A percentile compares a stretch with the other conserved stretches of the same genome.
Evolutionary conservation across 1,139 yeast genomes (phyloP).

Genomic region (Magnusiomyces magnusii): DNA sequence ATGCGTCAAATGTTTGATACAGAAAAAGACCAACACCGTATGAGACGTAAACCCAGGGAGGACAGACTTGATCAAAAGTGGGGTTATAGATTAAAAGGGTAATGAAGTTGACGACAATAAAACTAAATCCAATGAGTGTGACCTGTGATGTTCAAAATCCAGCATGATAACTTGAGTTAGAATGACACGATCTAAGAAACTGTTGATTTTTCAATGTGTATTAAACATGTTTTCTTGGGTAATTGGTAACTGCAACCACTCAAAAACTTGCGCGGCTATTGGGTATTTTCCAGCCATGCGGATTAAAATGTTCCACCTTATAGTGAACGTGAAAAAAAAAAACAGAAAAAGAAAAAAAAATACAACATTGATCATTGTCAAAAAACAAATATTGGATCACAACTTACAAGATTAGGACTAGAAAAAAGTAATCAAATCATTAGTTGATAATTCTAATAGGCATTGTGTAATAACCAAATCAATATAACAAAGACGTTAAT

Average conservation of each 20-base stretch:
- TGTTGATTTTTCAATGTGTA: background rate
- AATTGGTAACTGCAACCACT: background rate
- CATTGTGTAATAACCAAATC: background rate
- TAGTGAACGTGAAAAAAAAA: no score
- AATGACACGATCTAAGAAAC: no score
- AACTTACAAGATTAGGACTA: conserved; percentile 23
- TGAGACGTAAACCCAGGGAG: conserved; percentile 75
- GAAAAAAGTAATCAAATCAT: background rate
- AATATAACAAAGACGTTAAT: background rate
- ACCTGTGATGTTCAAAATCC: conserved; percentile 38
- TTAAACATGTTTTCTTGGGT: background rate
- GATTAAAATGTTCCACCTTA: no score
- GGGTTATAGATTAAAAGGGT: conserved; percentile 74
- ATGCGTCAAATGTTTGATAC: conserved; percentile 94
- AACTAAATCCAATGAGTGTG: conserved; percentile 68
- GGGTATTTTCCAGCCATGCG: background rate
- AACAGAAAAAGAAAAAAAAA: no score
- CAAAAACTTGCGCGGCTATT: background rate
- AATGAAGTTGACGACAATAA: conserved; percentile 55
- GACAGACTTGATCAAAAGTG: conserved; percentile 46
- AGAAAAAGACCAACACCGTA: conserved; percentile 80
- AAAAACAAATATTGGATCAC: background rate
- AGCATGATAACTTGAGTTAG: no score
- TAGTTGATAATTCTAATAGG: background rate
- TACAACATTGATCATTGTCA: no score